A percentile compares a stretch with the other conserved stretches of the same genome.
phyloP scores from a whole-genome alignment of 169 alveolate species.

The Eimeria sp. region DNA sequence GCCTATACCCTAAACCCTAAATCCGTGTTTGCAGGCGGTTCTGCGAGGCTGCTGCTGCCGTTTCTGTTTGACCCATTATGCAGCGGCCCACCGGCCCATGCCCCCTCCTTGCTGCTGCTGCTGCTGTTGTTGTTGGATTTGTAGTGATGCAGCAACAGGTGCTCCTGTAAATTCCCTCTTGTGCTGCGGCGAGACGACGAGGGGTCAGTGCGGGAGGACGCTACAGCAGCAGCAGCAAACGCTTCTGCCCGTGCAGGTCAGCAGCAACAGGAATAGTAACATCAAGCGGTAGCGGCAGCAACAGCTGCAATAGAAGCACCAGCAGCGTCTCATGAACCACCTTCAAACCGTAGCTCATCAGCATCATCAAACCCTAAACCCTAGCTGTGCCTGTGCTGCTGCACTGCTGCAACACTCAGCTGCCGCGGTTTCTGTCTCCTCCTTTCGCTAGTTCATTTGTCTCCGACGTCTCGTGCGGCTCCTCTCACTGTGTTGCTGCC shows the following conservation, averaged over 20 bases:
- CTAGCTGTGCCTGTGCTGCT: not conserved
- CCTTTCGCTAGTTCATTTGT: constrained; percentile 8
- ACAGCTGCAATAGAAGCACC: not conserved
- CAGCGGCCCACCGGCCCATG: not conserved
- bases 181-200: constrained; percentile 77
- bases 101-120: not conserved
- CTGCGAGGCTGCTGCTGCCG: not conserved
- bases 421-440: constrained; percentile 31
- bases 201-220: constrained; percentile 75
- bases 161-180: constrained; percentile 9
- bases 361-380: not conserved
- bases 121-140: not conserved
- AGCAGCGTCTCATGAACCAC: not conserved
- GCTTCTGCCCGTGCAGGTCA: constrained; percentile 56
- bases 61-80: not conserved
- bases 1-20: constrained; percentile 9
- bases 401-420: constrained; percentile 8
- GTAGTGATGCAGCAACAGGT: not conserved
- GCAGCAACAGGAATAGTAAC: constrained; percentile 8
- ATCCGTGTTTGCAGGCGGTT: not conserved
- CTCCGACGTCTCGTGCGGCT: constrained; percentile 58
- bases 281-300: not conserved
- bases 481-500: constrained; percentile 51
- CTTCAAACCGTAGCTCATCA: not conserved
- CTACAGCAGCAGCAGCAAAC: constrained; percentile 78